Evolutionary conservation across 768 basidiomycete genomes (phyloP).

Genomic region (Psilocybe azurescens): DNA sequence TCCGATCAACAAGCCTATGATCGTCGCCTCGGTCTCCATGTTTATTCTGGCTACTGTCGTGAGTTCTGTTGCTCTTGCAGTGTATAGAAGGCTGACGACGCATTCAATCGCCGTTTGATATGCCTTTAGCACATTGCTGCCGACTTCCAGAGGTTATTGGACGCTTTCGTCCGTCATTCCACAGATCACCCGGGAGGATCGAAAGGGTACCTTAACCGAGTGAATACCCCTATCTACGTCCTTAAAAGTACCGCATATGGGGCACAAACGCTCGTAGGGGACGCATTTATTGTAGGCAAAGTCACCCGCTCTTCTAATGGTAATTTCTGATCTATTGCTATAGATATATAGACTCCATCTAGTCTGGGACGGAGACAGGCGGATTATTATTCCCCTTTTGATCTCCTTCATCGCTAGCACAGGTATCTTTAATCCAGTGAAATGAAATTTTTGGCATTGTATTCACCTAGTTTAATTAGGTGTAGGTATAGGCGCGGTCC

Average conservation of each 20-base stretch:
- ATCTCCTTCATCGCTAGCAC: neutral
- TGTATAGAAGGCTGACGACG: neutral
- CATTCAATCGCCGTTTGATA: neutral
- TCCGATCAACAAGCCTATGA: neutral
- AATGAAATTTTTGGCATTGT: too few relatives aligned
- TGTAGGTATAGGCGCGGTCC: neutral
- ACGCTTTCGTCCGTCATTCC: neutral
- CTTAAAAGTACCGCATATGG: neutral
- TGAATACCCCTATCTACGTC: neutral
- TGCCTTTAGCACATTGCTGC: neutral
- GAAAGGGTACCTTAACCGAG: neutral
- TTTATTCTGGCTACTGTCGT: neutral
- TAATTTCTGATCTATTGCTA: neutral
- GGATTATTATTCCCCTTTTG: neutral
- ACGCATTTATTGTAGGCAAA: neutral
- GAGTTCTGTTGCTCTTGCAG: neutral
- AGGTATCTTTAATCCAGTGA: neutral
- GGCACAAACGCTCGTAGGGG: slow-evolving; percentile 1
- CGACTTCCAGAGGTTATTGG: neutral
- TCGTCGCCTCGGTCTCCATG: neutral
- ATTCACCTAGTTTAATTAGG: too few relatives aligned
- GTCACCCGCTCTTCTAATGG: neutral
- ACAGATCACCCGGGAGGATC: neutral
- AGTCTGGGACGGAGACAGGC: neutral
- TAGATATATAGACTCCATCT: neutral